phyloP scores from a whole-genome alignment of 805 yeast genomes.

The Lachancea fermentati region DNA sequence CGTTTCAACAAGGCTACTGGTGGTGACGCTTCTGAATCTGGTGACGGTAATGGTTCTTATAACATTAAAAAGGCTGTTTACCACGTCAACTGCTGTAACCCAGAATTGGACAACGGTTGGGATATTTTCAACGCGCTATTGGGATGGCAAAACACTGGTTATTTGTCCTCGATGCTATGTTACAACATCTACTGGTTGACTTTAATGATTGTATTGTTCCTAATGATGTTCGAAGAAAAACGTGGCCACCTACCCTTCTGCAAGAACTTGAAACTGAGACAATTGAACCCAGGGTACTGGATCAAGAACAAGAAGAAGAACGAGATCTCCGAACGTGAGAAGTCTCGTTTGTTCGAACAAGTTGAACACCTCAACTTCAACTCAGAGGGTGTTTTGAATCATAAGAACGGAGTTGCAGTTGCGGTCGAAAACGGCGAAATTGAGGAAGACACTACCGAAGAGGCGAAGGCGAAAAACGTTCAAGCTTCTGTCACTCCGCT shows the following conservation, averaged over 20 bases:
- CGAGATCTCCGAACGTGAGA: constrained; percentile 48
- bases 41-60: constrained; percentile 94
- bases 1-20: constrained; percentile 63
- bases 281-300: constrained; percentile 68
- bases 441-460: neutral
- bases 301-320: constrained; percentile 61
- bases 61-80: constrained; percentile 74
- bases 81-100: constrained; percentile 98
- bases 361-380: constrained; percentile 37
- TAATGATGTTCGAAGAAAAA: constrained; percentile 81
- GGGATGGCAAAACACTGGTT: constrained; percentile 98
- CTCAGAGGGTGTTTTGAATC: constrained; percentile 29
- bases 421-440: neutral
- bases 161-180: constrained; percentile 83
- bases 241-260: constrained; percentile 72
- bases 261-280: constrained; percentile 42
- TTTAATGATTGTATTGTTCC: constrained; percentile 46
- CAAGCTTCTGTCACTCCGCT: neutral
- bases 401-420: neutral
- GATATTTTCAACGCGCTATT: constrained; percentile 89
- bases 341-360: constrained; percentile 44
- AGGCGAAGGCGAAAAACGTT: too few species aligned
- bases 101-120: constrained; percentile 91
- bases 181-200: constrained; percentile 87
- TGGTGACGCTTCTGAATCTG: constrained; percentile 91